Evolutionary conservation across 2,329 filamentous ascomycete species (phyloP).

Genomic region (Scedosporium minutisporum): DNA sequence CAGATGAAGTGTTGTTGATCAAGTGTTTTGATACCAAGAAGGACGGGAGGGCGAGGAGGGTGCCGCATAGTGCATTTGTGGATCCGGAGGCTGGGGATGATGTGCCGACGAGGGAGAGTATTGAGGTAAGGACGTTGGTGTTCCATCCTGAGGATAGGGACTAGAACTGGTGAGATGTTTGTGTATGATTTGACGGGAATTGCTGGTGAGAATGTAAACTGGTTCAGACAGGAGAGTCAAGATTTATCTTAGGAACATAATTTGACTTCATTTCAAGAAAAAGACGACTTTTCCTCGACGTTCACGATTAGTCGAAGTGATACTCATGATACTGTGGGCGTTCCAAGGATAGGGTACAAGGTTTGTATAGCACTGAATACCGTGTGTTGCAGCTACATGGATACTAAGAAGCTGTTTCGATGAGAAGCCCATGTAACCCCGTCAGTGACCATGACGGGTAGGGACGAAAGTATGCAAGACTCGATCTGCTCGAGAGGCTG

Average conservation of each 20-base stretch:
- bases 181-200: not conserved
- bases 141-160: conserved; percentile 35
- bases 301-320: too few relatives aligned
- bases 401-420: too few relatives aligned
- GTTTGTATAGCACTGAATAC: too few relatives aligned
- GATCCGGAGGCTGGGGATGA: conserved; percentile 21
- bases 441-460: too few relatives aligned
- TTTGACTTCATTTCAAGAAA: not conserved
- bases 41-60: conserved; percentile 31
- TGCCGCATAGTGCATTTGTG: conserved; percentile 14
- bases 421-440: too few relatives aligned
- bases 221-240: not conserved
- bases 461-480: too few relatives aligned
- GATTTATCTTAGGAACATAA: not conserved
- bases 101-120: conserved; percentile 46
- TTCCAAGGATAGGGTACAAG: too few relatives aligned
- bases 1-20: conserved; percentile 46
- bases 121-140: conserved; percentile 45
- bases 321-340: too few relatives aligned
- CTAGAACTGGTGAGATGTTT: conserved; percentile 8
- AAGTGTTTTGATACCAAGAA: conserved; percentile 53
- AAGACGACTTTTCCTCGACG: too few relatives aligned
- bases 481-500: too few relatives aligned
- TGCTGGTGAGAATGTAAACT: not conserved
- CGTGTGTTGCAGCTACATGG: too few relatives aligned